Evolutionary conservation across 805 yeast species (phyloP), one percentile per base, ranked within the genome.

Genomic region (Candida krabiensis): DNA sequence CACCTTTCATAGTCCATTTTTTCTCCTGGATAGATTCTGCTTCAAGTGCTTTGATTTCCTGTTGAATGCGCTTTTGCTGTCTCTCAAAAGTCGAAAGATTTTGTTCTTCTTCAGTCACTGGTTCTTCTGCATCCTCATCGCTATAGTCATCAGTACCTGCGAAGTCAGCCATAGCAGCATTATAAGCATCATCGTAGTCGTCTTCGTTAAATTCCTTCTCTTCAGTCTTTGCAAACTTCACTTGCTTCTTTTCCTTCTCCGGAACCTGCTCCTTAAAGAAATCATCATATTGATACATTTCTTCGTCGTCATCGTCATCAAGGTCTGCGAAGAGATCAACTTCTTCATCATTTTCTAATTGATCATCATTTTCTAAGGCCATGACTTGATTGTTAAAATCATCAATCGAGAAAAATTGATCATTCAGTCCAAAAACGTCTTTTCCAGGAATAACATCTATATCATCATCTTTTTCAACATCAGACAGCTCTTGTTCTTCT

Each of bases 1-100:
- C 99, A 64, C 99, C 99, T 53, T 81, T 84, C 77, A 91, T 73
- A 6, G 96, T 80, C 99, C 99, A 91, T 53, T 80, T 80, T 67
- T 93, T 91, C 41, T 84, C 91, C 4, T 90, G 93, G 21, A 91
- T 80, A 13, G 93, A 82, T 59, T 90, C 97, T 30, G 80, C 78
- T 64, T 91, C 99, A 34, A 90, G 69, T 50, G 75, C 71, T 24
- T 75, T 75, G 44, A 93, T 93, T 62, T 93, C 95, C 24, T 75
- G 71, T 53, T 82, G 86, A 18, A 93, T 69, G 43, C 77, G 78
- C 36, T 70, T 69, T 61, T 91, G 97, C 59, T 88, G 95, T 50
- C 76, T 83, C 62, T 91, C 95, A 58, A 79, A 88, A 4, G 87
- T 76, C 0, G 96, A 86, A 40, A 88, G 63, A 23, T 67, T 67